Base-by-base conservation (phyloP, 1,284 basidiomycete species). In the Stereum hirsutum region DNA sequence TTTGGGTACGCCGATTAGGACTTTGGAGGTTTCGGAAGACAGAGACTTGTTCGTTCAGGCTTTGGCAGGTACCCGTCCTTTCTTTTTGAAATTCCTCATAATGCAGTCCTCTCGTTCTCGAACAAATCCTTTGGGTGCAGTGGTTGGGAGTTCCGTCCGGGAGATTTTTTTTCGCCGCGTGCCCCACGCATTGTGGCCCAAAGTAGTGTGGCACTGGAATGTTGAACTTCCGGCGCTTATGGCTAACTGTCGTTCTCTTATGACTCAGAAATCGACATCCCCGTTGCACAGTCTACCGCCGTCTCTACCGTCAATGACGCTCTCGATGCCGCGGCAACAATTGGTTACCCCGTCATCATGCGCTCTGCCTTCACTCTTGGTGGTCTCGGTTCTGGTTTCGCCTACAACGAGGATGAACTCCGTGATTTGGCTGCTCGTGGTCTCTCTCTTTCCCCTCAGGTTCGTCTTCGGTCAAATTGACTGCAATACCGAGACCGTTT, bases 201-300 rank as follows among this genome's bases (percentile, higher is more conserved):
- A n/a, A n/a, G n/a, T n/a, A n/a, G n/a, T n/a, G n/a, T n/a, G n/a
- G n/a, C n/a, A n/a, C n/a, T n/a, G n/a, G n/a, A n/a, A n/a, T n/a
- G n/a, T n/a, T n/a, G n/a, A n/a, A n/a, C n/a, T n/a, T n/a, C n/a
- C n/a, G n/a, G n/a, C n/a, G n/a, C n/a, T n/a, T n/a, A n/a, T n/a
- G n/a, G n/a, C n/a, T n/a, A n/a, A n/a, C n/a, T n/a, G n/a, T n/a
- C n/a, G n/a, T n/a, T n/a, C n/a, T n/a, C n/a, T n/a, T n/a, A n/a
- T n/a, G n/a, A n/a, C n/a, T n/a, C 57, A 93, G 93, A 99, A 75
- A 99, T 99, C 61, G 84, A 95, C 61, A 98, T 99, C 52, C 96
- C 96, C 32, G 95, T 89, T 42, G 96, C 96, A 30, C 86, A 92
- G 55, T 98, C 95, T 25, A 96, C 93, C 20, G 96, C 96, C 47